Evolutionary conservation across 148 eudicot species (phyloP).

Genomic region (Rhododendron ovatum): DNA sequence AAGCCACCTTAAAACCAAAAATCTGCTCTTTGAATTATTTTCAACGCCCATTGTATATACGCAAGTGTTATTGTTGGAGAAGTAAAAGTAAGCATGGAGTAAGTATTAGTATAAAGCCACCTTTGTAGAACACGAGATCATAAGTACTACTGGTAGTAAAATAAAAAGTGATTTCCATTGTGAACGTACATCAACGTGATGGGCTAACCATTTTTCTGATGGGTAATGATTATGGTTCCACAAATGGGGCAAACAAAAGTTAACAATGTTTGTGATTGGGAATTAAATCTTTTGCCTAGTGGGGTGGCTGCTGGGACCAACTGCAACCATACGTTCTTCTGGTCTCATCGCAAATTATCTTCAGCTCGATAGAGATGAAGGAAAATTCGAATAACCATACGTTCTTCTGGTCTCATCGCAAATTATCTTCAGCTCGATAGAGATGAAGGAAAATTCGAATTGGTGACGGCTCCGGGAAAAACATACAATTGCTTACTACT

Average conservation of each 20-base stretch:
- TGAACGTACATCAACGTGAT: background rate
- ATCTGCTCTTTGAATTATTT: no score
- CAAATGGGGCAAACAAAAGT: background rate
- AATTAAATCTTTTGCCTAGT: background rate
- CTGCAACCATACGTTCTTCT: background rate
- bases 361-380: background rate
- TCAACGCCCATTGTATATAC: no score
- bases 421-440: background rate
- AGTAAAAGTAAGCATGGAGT: background rate
- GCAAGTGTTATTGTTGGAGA: background rate
- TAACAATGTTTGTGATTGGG: background rate
- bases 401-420: background rate
- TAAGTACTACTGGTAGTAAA: background rate
- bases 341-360: background rate
- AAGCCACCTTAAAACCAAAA: no score
- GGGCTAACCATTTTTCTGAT: background rate
- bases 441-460: background rate
- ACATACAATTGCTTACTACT: no score
- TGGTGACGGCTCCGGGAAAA: background rate
- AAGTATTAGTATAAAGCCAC: background rate
- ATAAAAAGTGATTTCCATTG: background rate
- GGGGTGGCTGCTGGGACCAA: background rate
- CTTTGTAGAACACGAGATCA: background rate
- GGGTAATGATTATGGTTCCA: conserved; percentile 7
- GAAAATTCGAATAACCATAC: background rate